Conservation (phyloP, 768 basidiomycete species). For the Glaciozyma martinii region DNA sequence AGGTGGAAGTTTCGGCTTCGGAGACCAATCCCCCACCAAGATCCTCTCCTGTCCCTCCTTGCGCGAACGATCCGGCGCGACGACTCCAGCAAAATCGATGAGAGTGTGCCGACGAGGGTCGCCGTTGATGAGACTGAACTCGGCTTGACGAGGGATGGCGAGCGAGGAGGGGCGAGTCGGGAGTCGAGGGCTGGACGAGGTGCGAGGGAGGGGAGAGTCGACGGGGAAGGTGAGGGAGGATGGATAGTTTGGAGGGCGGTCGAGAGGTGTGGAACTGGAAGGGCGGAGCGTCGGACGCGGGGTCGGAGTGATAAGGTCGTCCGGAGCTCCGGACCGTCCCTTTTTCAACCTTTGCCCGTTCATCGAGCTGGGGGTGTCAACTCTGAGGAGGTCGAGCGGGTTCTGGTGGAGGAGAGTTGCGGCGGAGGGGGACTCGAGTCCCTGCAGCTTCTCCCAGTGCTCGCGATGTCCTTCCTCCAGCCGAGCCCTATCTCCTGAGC, state of each 20-base stretch:
- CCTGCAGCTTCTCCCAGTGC: constrained; percentile 82
- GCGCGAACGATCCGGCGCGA: not conserved
- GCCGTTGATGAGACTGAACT: not conserved
- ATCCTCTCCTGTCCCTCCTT: constrained; percentile 2
- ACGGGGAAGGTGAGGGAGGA: too few relatives aligned
- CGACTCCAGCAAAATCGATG: not conserved
- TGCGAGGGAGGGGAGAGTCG: too few relatives aligned
- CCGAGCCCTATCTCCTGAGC: constrained; percentile 64
- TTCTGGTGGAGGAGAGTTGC: not conserved
- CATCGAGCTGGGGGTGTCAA: not conserved
- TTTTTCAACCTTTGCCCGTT: not conserved
- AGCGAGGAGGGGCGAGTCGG: too few relatives aligned
- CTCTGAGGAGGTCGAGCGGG: not conserved
- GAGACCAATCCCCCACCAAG: constrained; percentile 6
- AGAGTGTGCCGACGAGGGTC: not conserved
- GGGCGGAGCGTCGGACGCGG: too few relatives aligned
- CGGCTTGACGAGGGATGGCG: not conserved
- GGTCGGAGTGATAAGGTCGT: too few relatives aligned
- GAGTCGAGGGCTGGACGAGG: too few relatives aligned
- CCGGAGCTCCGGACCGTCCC: not conserved
- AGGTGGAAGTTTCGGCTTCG: not conserved
- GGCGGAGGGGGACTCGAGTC: constrained; percentile 42
- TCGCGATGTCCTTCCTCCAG: constrained; percentile 61
- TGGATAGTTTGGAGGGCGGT: too few relatives aligned
- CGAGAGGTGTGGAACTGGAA: too few relatives aligned